These are phyloP conservation scores for Beauveria pseudobassiana DNA, from an alignment of 2,329 filamentous ascomycete genomes.

Conservation along the genomic window DNA sequence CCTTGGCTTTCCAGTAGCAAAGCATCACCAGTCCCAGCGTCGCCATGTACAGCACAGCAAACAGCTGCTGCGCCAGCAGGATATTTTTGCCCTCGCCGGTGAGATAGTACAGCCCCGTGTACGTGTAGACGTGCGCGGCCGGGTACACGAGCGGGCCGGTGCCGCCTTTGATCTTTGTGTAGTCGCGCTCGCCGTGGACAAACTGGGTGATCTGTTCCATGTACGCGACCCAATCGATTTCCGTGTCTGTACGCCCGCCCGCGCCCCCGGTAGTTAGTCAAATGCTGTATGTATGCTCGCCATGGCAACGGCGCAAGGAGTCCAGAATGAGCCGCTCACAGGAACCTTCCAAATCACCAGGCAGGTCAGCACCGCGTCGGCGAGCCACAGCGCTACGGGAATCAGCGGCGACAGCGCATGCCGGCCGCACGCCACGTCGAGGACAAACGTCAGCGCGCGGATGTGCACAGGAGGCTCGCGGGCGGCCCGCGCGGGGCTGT, in stretches of 20 bases:
- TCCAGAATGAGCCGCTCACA: conserved; percentile 47
- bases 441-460: conserved; percentile 24
- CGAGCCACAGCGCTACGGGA: conserved; percentile 56
- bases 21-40: conserved; percentile 71
- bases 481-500: neutral
- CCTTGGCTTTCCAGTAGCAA: conserved; percentile 71
- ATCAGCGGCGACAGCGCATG: conserved; percentile 43
- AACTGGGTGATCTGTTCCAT: conserved; percentile 87
- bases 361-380: conserved; percentile 64
- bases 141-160: conserved; percentile 95
- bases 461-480: conserved; percentile 18
- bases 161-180: conserved; percentile 73
- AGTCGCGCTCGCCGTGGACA: conserved; percentile 78
- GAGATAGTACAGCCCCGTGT: conserved; percentile 68
- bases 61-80: conserved; percentile 72
- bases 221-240: conserved; percentile 96
- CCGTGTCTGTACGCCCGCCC: conserved; percentile 57
- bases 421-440: conserved; percentile 40
- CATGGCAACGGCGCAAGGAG: too few relatives aligned
- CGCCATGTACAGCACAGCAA: conserved; percentile 69
- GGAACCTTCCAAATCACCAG: conserved; percentile 70
- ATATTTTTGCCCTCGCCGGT: conserved; percentile 74
- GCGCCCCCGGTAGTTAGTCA: too few relatives aligned
- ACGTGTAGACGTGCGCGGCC: conserved; percentile 87
- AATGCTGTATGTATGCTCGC: too few relatives aligned